Base-by-base conservation (phyloP, 2,329 filamentous ascomycete species). In the Stenocarpella maydis region DNA sequence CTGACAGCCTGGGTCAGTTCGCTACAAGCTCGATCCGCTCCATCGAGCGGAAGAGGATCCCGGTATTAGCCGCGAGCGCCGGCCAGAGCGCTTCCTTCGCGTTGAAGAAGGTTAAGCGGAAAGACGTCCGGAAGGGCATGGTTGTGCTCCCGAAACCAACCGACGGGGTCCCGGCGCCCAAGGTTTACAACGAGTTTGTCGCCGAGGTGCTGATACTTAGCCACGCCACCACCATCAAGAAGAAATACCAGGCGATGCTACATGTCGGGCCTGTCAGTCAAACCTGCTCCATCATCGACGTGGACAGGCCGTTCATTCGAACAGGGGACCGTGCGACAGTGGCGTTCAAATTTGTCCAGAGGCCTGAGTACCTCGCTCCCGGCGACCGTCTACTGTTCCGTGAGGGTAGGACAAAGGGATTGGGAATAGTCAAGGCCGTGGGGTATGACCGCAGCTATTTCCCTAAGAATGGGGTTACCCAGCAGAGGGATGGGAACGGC, bases 41-140 rank as follows among this genome's bases (percentile, higher is more conserved):
- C 14, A 98, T 99, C 74, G 95, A 99, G 81, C 89, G 96, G 21
- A 98, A 98, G 85, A 88, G 96, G 24, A 95, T 98, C 73, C 86
- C 89, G 28, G 95, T 98, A 0, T 94, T 94, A 0, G 93, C 91
- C 1, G 95, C 94, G 41, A 93, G 92, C 15, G 96, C 96, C 0
- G 96, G 96, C 0, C 96, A 99, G 80, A 97, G 93, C 34, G 96
- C 93, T 0, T 96, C 92, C 10, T 97, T 99, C 76, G 95, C 96
- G 0, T 80, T 99, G 65, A 95, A 96, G 74, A 91, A 94, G 72
- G 87, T 98, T 3, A 90, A 94, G 60, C 86, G 95, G 50, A 97
- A 95, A 79, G 95, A 98, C 74, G 95, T 99, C 0, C 88, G 96
- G 15, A 99, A 99, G 83, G 96, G 96, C 37, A 98, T 98, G 95